Evolutionary conservation across 805 yeast species (phyloP).

Genomic region (Lipomyces chichibuensis): DNA sequence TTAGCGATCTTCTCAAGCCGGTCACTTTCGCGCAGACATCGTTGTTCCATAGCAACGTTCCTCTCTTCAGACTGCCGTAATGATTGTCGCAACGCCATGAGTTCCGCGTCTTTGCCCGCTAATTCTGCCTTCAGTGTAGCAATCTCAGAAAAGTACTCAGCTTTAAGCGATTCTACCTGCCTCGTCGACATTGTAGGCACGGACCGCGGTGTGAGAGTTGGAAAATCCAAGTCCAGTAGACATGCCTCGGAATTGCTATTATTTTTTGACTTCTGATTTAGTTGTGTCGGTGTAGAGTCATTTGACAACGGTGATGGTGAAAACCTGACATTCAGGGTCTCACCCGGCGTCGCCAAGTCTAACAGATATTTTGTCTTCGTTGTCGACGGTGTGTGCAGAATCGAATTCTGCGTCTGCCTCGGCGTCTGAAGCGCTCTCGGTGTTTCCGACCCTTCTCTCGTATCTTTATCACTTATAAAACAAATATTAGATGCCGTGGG

Average conservation of each 20-base stretch:
- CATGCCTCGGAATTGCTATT: not conserved
- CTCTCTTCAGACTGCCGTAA: slow-evolving; percentile 23
- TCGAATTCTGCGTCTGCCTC: not conserved
- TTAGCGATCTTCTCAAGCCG: slow-evolving; percentile 31
- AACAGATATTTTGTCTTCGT: slow-evolving; percentile 1
- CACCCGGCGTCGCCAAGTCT: slow-evolving; percentile 6
- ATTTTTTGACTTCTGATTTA: not conserved
- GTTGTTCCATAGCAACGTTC: slow-evolving; percentile 15
- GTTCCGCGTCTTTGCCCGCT: slow-evolving; percentile 17
- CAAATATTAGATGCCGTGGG: not conserved
- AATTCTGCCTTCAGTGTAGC: slow-evolving; percentile 14
- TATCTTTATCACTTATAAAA: not conserved
- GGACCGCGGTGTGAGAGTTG: slow-evolving; percentile 20
- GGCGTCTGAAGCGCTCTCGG: not conserved
- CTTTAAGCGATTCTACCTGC: slow-evolving; percentile 23
- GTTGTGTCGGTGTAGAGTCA: slow-evolving; percentile 1
- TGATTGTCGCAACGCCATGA: slow-evolving; percentile 12
- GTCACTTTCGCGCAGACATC: slow-evolving; percentile 16
- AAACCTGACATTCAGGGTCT: not conserved
- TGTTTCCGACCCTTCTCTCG: not conserved
- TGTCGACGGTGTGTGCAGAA: not conserved
- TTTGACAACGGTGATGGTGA: not conserved
- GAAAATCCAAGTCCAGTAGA: slow-evolving; percentile 15
- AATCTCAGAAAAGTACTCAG: slow-evolving; percentile 17
- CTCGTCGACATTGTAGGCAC: slow-evolving; percentile 16